Evolutionary conservation across 345 rosid species (phyloP).

Genomic region (Euphorbia pulcherrima): DNA sequence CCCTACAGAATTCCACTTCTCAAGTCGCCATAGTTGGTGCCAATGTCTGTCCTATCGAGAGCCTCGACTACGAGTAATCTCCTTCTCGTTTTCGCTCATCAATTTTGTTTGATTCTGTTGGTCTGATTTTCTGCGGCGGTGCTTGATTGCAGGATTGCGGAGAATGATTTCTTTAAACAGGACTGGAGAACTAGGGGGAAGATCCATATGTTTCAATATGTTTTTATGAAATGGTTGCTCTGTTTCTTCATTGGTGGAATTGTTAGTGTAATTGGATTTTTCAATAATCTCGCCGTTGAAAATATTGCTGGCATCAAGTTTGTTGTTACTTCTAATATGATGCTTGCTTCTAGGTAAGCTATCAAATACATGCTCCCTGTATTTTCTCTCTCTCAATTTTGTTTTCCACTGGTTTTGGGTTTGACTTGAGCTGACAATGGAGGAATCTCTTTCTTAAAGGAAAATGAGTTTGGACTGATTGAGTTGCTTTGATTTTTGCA

Average conservation of each 20-base stretch:
- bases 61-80: conserved; percentile 86
- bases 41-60: conserved; percentile 72
- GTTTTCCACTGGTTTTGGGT: not conserved
- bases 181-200: conserved; percentile 79
- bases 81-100: not conserved
- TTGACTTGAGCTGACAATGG: not conserved
- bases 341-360: conserved; percentile 74
- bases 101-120: not conserved
- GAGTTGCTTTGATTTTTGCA: conserved; percentile 19
- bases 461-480: not conserved
- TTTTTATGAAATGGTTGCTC: conserved; percentile 75
- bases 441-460: not conserved
- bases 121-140: not conserved
- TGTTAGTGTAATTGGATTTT: conserved; percentile 76
- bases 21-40: conserved; percentile 93
- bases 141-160: conserved; percentile 46
- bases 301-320: conserved; percentile 82
- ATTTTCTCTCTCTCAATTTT: not conserved
- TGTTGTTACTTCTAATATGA: conserved; percentile 85
- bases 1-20: conserved; percentile 60
- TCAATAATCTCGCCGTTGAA: conserved; percentile 82
- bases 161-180: conserved; percentile 87
- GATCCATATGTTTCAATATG: conserved; percentile 61
- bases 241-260: conserved; percentile 62
- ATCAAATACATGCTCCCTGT: not conserved